Base-by-base conservation (phyloP, 2,329 filamentous ascomycete species). In the Metarhizium robertsii region DNA sequence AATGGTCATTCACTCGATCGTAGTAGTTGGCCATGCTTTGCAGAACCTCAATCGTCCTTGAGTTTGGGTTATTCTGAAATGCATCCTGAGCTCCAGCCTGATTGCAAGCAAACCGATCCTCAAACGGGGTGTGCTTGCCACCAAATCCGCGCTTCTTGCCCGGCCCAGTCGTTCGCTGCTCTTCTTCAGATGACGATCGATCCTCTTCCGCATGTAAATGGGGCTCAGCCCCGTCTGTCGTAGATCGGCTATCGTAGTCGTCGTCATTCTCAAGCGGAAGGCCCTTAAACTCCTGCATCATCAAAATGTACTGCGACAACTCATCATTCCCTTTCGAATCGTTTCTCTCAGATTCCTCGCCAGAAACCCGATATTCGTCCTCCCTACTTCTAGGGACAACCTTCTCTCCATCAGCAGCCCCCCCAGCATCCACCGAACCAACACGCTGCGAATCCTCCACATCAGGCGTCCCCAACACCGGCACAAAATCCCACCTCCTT, bases 11-110 rank as follows among this genome's bases (percentile, higher is more conserved):
- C n/a, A 81, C 82, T 6, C 85, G 78, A 4, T 79, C 80, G 67
- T 96, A 95, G 68, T 92, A 87, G 53, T 85, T 79, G 46, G 82
- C 79, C 88, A 96, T 91, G 61, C 87, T 77, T 62, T 90, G 81
- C 5, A 96, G 75, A 2, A 94, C 75, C 50, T 87, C 79, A 52
- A 96, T 91, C 0, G 88, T 95, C 13, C 79, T 75, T 1, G 75
- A 73, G 66, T 96, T 97, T 0, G 90, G 88, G 61, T 87, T 89
- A 13, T 73, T 66, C 0, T 70, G 64, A 14, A 71, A 66, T 4
- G 67, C 66, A 38, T 74, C 69, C 52, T 71, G 73, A 2, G 71
- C 75, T 10, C 80, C 79, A 2, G 78, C 79, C 38, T 69, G 73
- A 66, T 80, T 77, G 63, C 81, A 85, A 14, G 74, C 72, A 58